Base-by-base conservation (phyloP, 1,139 yeast genomes). In the Yamadazyma jaroonii region DNA sequence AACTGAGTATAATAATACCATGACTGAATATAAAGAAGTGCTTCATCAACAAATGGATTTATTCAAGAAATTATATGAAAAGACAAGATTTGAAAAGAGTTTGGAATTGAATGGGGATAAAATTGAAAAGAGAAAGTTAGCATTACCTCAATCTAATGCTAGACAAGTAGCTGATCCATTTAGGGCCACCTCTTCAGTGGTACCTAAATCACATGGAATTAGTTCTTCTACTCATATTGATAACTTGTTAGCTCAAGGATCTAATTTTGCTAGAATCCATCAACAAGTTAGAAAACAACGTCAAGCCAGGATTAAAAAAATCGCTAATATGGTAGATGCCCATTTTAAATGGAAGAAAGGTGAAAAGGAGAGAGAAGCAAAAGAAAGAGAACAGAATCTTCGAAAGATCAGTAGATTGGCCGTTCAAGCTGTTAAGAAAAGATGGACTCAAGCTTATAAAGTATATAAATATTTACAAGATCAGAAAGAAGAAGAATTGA, bases 391-490 rank as follows among this genome's bases (percentile, higher is more conserved):
- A 49, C 84, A 73, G 46, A 78, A 78, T 42, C 68, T 85, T 44
- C 70, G 74, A 40, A 79, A 75, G 40, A 62, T 90, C 25, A 95
- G 97, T 23, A 78, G 89, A 49, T 72, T 81, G 39, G 87, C 95
- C 0, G 82, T 86, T 1, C 83, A 80, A 47, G 90, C 92, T 26
- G 96, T 92, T 8, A 83, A 84, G 62, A 88, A 83, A 56, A 81
- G 95, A 55, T 94, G 99, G 99, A 67, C 72, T 21, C 74, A 90
- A 39, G 98, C 97, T 2, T 86, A 83, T 45, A 89, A 87, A 54
- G 97, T 95, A 0, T 82, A 78, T 52, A 70, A 70, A 36, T 72
- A 64, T 31, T 67, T 74, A 36, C 76, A 71, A 42, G 62, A 60
- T 27, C 71, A 70, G 44, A 84, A 82, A 46, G 80, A 73, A 42